Evolutionary conservation across 306 rosid genomes (phyloP).

Genomic region (Cicer yamashitae): DNA sequence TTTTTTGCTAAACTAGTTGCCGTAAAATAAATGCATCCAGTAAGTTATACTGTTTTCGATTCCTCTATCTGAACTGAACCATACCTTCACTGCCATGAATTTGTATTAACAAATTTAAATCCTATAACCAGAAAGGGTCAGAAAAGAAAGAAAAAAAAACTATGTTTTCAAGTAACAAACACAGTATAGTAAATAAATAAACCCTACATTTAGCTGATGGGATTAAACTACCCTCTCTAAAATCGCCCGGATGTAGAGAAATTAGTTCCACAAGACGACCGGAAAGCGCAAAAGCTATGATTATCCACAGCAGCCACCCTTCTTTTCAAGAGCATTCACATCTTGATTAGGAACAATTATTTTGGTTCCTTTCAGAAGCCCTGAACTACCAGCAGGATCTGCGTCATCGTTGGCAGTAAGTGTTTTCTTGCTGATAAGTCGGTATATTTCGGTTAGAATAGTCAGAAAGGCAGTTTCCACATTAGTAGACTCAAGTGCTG

Average conservation of each 20-base stretch:
- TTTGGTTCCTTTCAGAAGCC: slow-evolving; percentile 71
- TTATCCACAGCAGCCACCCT: slow-evolving; percentile 67
- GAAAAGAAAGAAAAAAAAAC: background rate
- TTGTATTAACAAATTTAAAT: slow-evolving; percentile 48
- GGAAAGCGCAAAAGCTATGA: slow-evolving; percentile 33
- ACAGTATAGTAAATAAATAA: slow-evolving; percentile 37
- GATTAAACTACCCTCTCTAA: slow-evolving; percentile 39
- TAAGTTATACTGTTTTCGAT: slow-evolving; percentile 15
- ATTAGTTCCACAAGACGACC: slow-evolving; percentile 26
- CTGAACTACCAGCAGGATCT: slow-evolving; percentile 59
- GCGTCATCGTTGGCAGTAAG: slow-evolving; percentile 63
- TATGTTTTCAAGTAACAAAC: slow-evolving; percentile 38
- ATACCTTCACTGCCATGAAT: slow-evolving; percentile 36
- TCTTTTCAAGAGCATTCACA: slow-evolving; percentile 25
- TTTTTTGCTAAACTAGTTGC: slow-evolving; percentile 11
- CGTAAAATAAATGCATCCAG: slow-evolving; percentile 14
- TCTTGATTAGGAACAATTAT: slow-evolving; percentile 68
- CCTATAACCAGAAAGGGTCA: slow-evolving; percentile 40
- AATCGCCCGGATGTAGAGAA: slow-evolving; percentile 33
- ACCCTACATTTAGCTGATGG: slow-evolving; percentile 41
- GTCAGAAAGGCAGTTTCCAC: slow-evolving; percentile 88
- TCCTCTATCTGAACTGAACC: slow-evolving; percentile 39
- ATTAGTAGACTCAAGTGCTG: slow-evolving; percentile 86
- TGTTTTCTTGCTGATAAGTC: slow-evolving; percentile 71
- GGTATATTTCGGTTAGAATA: slow-evolving; percentile 75